Evolutionary conservation across 495 filamentous ascomycete genomes (phyloP), one percentile per base, ranked within the genome.

Genomic region (Copromyces sp.): DNA sequence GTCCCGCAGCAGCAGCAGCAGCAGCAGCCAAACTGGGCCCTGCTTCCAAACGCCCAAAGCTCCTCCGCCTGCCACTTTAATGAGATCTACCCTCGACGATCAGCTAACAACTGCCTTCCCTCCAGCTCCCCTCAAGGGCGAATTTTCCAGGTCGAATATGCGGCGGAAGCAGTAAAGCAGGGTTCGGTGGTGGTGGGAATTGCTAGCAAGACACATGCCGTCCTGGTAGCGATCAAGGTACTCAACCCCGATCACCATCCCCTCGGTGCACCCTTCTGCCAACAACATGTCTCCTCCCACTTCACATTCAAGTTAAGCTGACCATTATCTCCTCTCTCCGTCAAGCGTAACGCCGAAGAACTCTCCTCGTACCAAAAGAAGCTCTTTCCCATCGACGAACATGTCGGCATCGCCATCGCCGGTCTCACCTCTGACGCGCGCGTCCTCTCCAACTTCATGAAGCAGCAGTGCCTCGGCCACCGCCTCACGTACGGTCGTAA

Each of bases 361-460:
- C 92, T 99, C 74, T 98, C 96, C 71, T 98, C 96, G 68, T 99
- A 99, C 86, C 95, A 99, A 84, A 98, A 97, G 88, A 99, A 99
- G 87, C 90, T 99, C 79, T 98, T 99, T 84, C 90, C 89, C 78
- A 92, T 99, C 84, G 95, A 99, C 83, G 90, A 92, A 77, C 96
- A 99, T 84, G 91, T 95, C 78, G 95, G 94, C 76, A 89, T 98
- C 80, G 93, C 95, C 77, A 95, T 99, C 80, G 95, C 95, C 77
- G 95, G 95, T 74, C 93, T 99, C 73, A 95, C 96, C 71, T 97
- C 95, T 74, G 95, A 99, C 84, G 96, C 95, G 81, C 94, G 95
- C 77, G 95, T 99, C 78, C 94, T 99, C 78, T 97, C 94, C 86
- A 98, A 98, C 89, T 98, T 97, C 88, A 98, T 99, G 95, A 98